Conservation (phyloP, 176 grass and related monocot species). For the Themeda triandra region DNA sequence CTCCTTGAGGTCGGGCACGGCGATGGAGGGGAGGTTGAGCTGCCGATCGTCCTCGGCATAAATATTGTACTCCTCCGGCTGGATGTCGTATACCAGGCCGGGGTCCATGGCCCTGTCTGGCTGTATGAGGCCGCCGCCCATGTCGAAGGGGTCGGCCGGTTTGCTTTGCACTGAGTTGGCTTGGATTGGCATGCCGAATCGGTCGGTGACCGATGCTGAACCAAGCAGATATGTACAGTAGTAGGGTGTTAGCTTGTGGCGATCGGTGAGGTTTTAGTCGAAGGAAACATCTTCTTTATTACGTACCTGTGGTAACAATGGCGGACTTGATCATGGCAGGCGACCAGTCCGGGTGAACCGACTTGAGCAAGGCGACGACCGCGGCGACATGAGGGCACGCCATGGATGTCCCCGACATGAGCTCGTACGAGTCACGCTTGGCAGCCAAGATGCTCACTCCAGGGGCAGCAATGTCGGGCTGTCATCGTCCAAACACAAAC, state of each 20-base stretch:
- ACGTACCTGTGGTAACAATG: constrained; percentile 24
- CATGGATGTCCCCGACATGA: constrained; percentile 42
- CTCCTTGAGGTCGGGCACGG: background rate
- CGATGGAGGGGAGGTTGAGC: background rate
- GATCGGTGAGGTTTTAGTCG: background rate
- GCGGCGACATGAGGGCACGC: constrained; percentile 43
- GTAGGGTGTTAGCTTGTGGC: too few species aligned
- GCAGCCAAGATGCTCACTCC: constrained; percentile 44
- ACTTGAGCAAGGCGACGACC: constrained; percentile 21
- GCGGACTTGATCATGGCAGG: background rate
- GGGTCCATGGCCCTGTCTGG: background rate
- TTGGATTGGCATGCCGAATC: constrained; percentile 24
- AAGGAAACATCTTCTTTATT: background rate
- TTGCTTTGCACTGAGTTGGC: constrained; percentile 22
- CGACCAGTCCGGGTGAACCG: constrained; percentile 33
- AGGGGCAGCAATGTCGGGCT: constrained; percentile 48
- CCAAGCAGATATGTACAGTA: too few species aligned
- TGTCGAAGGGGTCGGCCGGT: constrained; percentile 11
- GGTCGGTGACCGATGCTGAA: background rate
- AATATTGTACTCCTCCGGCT: background rate
- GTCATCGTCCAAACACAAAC: background rate
- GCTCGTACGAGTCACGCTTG: background rate
- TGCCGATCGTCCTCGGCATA: background rate
- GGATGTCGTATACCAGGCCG: constrained; percentile 17
- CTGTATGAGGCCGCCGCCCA: background rate